phyloP scores from a whole-genome alignment of 1,284 basidiomycete species.

The Vanrija sp. region DNA sequence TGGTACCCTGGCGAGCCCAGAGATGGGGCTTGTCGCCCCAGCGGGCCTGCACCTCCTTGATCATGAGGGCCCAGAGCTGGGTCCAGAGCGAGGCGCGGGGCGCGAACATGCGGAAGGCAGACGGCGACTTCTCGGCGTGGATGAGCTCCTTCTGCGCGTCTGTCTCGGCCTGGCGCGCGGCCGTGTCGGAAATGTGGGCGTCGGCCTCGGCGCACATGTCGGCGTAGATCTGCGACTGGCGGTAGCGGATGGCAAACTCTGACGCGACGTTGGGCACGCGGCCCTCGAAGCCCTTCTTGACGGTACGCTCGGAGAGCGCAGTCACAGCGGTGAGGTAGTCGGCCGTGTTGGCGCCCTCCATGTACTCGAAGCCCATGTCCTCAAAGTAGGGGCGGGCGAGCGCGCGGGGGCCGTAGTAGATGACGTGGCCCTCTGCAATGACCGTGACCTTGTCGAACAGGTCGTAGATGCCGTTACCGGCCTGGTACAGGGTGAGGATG shows the following conservation, averaged over 20 bases:
- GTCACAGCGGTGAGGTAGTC: slow-evolving; percentile 61
- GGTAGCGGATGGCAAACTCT: slow-evolving; percentile 52
- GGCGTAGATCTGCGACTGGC: slow-evolving; percentile 23
- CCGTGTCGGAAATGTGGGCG: slow-evolving; percentile 17
- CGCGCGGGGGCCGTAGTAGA: slow-evolving; percentile 69
- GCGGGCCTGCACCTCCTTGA: slow-evolving; percentile 34
- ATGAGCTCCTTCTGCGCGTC: slow-evolving; percentile 18
- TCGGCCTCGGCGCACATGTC: slow-evolving; percentile 29
- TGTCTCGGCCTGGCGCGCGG: slow-evolving; percentile 13
- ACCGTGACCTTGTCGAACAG: slow-evolving; percentile 58
- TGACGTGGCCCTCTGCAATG: slow-evolving; percentile 71
- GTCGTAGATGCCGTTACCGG: slow-evolving; percentile 52
- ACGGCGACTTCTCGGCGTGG: slow-evolving; percentile 25
- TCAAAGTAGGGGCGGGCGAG: slow-evolving; percentile 75
- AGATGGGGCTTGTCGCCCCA: slow-evolving; percentile 24
- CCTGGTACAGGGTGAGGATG: slow-evolving; percentile 14
- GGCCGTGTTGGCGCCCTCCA: slow-evolving; percentile 46
- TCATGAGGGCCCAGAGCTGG: slow-evolving; percentile 32
- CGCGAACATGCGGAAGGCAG: slow-evolving; percentile 7
- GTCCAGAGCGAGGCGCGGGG: slow-evolving; percentile 24
- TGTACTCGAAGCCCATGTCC: slow-evolving; percentile 63
- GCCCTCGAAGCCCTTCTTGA: slow-evolving; percentile 52
- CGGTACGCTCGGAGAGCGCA: slow-evolving; percentile 57
- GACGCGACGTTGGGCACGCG: slow-evolving; percentile 58
- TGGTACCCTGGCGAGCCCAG: slow-evolving; percentile 35